A percentile compares a stretch with the other conserved stretches of the same genome.
phyloP scores from a whole-genome alignment of 768 basidiomycete species.

The Paxillus ammoniavirescens region DNA sequence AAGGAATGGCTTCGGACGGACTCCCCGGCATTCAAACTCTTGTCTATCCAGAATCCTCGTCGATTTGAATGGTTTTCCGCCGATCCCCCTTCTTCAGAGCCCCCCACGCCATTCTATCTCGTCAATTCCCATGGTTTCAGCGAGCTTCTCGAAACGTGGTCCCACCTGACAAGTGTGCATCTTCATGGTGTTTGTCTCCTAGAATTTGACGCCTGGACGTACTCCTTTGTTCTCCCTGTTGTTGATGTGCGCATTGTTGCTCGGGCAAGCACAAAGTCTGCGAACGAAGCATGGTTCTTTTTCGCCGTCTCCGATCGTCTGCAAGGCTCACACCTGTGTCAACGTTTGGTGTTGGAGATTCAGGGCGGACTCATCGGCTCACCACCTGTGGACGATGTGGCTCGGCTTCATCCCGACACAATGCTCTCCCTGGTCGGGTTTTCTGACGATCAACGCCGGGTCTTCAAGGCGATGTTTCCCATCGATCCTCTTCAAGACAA shows the following conservation, averaged over 20 bases:
- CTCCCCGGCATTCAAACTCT: conserved; percentile 3
- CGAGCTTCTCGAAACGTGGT: conserved; percentile 1
- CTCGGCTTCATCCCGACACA: neutral
- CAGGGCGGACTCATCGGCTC: neutral
- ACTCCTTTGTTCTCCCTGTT: neutral
- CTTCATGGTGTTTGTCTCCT: conserved; percentile 3
- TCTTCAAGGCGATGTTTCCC: neutral
- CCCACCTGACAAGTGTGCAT: neutral
- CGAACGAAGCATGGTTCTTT: neutral
- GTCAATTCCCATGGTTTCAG: neutral
- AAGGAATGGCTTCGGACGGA: neutral
- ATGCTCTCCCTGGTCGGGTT: neutral
- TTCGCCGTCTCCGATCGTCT: neutral
- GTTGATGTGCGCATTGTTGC: neutral
- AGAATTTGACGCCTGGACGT: neutral
- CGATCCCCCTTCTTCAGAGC: neutral
- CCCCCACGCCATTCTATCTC: neutral
- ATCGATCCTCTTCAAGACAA: neutral
- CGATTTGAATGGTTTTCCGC: conserved; percentile 2
- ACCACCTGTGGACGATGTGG: neutral
- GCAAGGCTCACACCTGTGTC: neutral
- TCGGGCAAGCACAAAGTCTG: neutral
- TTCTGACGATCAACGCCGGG: neutral
- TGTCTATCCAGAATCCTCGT: neutral
- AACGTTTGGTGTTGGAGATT: neutral